Conservation (phyloP, 2,329 filamentous ascomycete genomes). For the Didymosphaeria variabile region DNA sequence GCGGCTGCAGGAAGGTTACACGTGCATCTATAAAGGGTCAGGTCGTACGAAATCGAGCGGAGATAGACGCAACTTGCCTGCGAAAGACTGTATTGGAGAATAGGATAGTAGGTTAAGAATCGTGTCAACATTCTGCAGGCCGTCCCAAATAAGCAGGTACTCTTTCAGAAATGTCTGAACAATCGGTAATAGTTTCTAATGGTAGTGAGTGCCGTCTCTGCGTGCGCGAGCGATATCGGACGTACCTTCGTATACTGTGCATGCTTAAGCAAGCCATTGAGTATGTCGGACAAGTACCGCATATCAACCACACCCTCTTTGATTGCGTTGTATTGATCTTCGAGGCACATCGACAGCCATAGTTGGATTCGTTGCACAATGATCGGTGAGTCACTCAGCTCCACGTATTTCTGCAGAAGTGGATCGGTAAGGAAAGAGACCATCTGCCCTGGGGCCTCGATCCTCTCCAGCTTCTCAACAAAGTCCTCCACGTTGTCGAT, state of each 20-base stretch:
- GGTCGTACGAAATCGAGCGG: conserved; percentile 9
- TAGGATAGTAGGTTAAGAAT: conserved; percentile 63
- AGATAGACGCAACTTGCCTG: conserved; percentile 56
- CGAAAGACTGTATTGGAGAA: conserved; percentile 60
- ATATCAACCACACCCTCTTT: conserved; percentile 26
- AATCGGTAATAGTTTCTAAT: conserved; percentile 42
- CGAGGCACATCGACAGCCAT: conserved; percentile 51
- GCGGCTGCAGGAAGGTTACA: conserved; percentile 46
- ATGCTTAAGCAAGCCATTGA: conserved; percentile 45
- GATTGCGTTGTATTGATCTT: conserved; percentile 44
- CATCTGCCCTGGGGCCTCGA: conserved; percentile 84
- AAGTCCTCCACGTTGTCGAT: conserved; percentile 76
- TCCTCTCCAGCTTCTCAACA: conserved; percentile 76
- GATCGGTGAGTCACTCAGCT: conserved; percentile 57
- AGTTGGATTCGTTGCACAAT: conserved; percentile 42
- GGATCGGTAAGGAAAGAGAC: conserved; percentile 79
- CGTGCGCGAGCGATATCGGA: not conserved
- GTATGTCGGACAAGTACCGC: conserved; percentile 39
- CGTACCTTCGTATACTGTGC: conserved; percentile 48
- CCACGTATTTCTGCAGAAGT: conserved; percentile 77
- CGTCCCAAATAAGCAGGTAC: conserved; percentile 51
- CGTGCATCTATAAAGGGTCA: conserved; percentile 42
- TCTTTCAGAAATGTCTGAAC: conserved; percentile 43
- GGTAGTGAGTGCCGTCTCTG: conserved; percentile 16
- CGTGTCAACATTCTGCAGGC: conserved; percentile 37